Conservation (phyloP, 1,139 yeast genomes). For the Scheffersomyces titani region DNA sequence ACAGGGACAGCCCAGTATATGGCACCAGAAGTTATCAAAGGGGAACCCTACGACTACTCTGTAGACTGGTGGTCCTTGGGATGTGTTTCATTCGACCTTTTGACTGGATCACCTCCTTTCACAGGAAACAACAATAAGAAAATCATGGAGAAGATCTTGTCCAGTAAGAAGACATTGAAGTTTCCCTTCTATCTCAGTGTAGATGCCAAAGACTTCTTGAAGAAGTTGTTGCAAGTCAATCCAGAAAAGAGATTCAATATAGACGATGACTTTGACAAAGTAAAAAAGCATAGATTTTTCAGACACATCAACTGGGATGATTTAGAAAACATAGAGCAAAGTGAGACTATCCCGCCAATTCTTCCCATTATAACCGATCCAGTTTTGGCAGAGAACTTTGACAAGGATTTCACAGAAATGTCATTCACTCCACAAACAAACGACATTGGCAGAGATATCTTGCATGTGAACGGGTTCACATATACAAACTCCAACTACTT, state of each 20-base stretch:
- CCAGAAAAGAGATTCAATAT: conserved; percentile 73
- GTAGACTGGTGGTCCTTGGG: conserved; percentile 99
- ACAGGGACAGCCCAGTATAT: conserved; percentile 95
- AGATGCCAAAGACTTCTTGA: conserved; percentile 83
- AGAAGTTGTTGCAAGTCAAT: conserved; percentile 72
- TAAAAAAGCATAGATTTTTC: conserved; percentile 76
- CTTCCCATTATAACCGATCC: conserved; percentile 85
- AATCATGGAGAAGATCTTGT: conserved; percentile 75
- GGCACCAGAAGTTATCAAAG: conserved; percentile 92
- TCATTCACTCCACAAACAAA: conserved; percentile 41
- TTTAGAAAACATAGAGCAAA: conserved; percentile 42
- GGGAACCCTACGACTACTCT: conserved; percentile 79
- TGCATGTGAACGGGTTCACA: conserved; percentile 46
- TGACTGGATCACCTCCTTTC: conserved; percentile 93
- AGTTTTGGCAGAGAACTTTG: conserved; percentile 88
- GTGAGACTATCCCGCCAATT: conserved; percentile 68
- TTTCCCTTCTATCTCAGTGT: conserved; percentile 80
- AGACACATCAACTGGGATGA: conserved; percentile 77
- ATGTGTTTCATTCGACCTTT: conserved; percentile 80
- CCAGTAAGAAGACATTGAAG: conserved; percentile 63
- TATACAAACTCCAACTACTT: conserved; percentile 45
- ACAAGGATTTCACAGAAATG: conserved; percentile 85
- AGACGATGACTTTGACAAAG: conserved; percentile 51
- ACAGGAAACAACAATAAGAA: conserved; percentile 85
- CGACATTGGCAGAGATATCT: conserved; percentile 25